Percentiles rank a stretch among this genome's conserved stretches.
phyloP scores from a whole-genome alignment of 108 stramenopile genomes.

The Heterococcus sp. region DNA sequence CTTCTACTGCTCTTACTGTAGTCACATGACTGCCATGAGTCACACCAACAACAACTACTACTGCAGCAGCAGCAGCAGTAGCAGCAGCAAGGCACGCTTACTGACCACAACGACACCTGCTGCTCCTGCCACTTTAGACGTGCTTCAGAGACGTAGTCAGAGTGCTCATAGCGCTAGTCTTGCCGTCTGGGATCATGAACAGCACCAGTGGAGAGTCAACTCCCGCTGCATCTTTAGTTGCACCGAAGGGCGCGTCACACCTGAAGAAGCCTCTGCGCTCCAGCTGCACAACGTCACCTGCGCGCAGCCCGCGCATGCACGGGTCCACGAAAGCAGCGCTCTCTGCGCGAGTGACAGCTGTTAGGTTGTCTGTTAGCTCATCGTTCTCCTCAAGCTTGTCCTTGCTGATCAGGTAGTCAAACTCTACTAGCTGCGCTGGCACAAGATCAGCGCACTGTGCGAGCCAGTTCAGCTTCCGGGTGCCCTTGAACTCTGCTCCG shows the following conservation, averaged over 20 bases:
- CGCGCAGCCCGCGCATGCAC: slow-evolving; percentile 42
- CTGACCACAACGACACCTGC: no score
- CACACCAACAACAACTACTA: no score
- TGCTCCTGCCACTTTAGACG: slow-evolving; percentile 33
- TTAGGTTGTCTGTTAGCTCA: slow-evolving; percentile 87
- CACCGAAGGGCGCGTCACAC: slow-evolving; percentile 44
- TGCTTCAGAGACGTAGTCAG: slow-evolving; percentile 39
- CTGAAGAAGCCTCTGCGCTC: slow-evolving; percentile 96
- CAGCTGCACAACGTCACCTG: slow-evolving; percentile 88
- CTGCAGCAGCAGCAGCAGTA: no score
- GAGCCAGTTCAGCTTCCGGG: slow-evolving; percentile 85
- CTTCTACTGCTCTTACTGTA: no score
- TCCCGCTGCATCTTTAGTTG: no score
- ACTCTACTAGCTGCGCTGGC: slow-evolving; percentile 75
- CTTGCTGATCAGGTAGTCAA: slow-evolving; percentile 94
- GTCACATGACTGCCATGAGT: no score
- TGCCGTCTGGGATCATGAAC: slow-evolving; percentile 96
- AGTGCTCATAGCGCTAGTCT: slow-evolving; percentile 81
- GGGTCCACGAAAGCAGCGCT: slow-evolving; percentile 59
- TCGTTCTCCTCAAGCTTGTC: slow-evolving; percentile 75
- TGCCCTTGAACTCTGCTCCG: slow-evolving; percentile 23
- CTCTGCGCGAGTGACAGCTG: slow-evolving; percentile 61
- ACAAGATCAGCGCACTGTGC: slow-evolving; percentile 61
- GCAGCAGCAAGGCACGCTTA: no score
- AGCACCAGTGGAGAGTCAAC: slow-evolving; percentile 61